These are phyloP conservation scores for Ceratocystis variospora DNA, from an alignment of 2,329 filamentous ascomycete species.

Conservation along the genomic window DNA sequence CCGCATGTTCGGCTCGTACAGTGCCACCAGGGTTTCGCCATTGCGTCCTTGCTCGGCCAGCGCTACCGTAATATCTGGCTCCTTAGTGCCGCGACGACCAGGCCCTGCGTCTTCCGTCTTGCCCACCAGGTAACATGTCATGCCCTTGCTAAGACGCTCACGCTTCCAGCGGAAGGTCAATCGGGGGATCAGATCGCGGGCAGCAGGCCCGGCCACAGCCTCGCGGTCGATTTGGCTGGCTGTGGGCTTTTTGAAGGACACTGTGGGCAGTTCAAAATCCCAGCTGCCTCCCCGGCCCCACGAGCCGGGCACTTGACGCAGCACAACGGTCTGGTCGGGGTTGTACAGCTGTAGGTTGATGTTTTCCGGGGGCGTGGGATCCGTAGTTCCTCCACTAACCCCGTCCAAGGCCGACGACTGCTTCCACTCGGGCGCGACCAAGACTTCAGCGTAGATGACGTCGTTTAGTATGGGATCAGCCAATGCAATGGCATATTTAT, in stretches of 20 bases:
- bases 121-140: constrained; percentile 77
- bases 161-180: constrained; percentile 79
- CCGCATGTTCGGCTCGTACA: constrained; percentile 87
- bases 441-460: constrained; percentile 74
- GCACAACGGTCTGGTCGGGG: constrained; percentile 66
- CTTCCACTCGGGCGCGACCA: constrained; percentile 73
- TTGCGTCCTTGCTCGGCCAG: constrained; percentile 58
- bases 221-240: constrained; percentile 58
- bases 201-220: constrained; percentile 29
- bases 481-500: constrained; percentile 75
- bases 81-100: constrained; percentile 66
- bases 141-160: constrained; percentile 66
- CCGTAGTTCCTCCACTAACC: not conserved
- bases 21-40: constrained; percentile 52
- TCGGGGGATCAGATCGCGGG: constrained; percentile 49
- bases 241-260: constrained; percentile 69
- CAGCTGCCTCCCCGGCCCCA: constrained; percentile 73
- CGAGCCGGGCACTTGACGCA: constrained; percentile 57
- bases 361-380: constrained; percentile 41
- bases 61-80: constrained; percentile 91
- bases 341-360: constrained; percentile 89
- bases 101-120: constrained; percentile 44
- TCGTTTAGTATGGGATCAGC: constrained; percentile 70
- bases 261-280: constrained; percentile 85
- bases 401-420: constrained; percentile 30